Base-by-base conservation (phyloP, 2,329 filamentous ascomycete genomes). In the Lecanosticta acicola region DNA sequence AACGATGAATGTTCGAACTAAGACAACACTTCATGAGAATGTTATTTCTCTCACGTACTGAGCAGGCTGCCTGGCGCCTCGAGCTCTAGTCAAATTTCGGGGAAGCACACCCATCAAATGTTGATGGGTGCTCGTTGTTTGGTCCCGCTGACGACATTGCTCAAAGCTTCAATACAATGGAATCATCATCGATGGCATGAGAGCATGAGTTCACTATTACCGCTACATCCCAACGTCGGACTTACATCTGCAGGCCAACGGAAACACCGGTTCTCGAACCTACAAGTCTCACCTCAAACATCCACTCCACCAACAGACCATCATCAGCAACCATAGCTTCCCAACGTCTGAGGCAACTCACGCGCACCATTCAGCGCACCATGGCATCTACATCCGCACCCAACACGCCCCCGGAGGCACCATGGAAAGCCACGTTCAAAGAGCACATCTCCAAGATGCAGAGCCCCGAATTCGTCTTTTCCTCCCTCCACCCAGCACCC, bases 391-490 rank as follows among this genome's bases (percentile, higher is more conserved):
- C 71, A 36, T 65, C 71, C 29, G 60, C 45, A 53, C 49, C 50
- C 7, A 50, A 59, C 38, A 29, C 64, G 56, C 63, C 70, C 61
- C 39, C 41, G 17, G 62, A 67, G 18, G 75, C 76, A 20, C 76
- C 76, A 53, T 79, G 76, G 76, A 74, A 71, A 50, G 54, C 66
- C 17, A 54, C 67, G 38, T 78, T 79, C 63, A 65, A 70, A 46
- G 59, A 69, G 39, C 73, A 79, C 57, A 55, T 78, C 35, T 63
- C 64, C 39, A 68, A 72, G 54, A 72, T 76, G 67, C 63, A 67
- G 43, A 66, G 66, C 5, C 72, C 73, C 4, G 70, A 76, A 49
- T 75, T 76, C 52, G 72, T 75, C 44, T 70, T 76, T 48, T 67
- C 68, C 39, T 78, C 77, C 3, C 66, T 81, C 33, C 65, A 65